Evolutionary conservation across 2,329 filamentous ascomycete species (phyloP), one percentile per base, ranked within the genome.

Genomic region (Fusarium sp.): DNA sequence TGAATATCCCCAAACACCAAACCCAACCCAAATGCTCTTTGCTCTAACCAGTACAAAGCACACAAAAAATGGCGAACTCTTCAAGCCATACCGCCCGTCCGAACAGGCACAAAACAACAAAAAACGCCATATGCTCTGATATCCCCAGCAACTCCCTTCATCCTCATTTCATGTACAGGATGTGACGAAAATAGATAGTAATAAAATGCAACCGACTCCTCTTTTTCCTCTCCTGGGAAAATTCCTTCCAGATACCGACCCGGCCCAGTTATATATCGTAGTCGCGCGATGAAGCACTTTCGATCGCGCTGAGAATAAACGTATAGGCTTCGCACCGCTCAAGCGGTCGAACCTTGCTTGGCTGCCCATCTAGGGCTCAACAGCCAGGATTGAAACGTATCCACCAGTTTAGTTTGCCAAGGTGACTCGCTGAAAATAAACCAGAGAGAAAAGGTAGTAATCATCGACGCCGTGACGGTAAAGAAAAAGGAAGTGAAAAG

Each of bases 281-380:
- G 56, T 55, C 62, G 53, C 73, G 63, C 73, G 73, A 71, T 53
- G 73, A 75, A 75, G 73, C 73, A 72, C 73, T 75, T 75, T 75
- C 73, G 66, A 75, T 74, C 73, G 69, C 67, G 61, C 63, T 55
- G 58, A 68, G 60, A 72, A 71, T 74, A 74, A 75, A 75, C 73
- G 72, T 74, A 72, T 73, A 71, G 72, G 70, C 50, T 25, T 59
- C 68, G 64, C 55, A 56, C 68, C 63, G 49, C 46, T 46, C 42
- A 46, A 55, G 25, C 56, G 56, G 56, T 20, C 68, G 64, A 60
- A 63, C 56, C 69, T 53, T 53, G 47, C 43, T 57, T 64, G 62
- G 65, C 66, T 43, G 55, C 58, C 66, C 69, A 47, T 70, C 54
- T 45, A 69, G 60, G 65, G 66, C 59, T 14, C 61, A 50, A 50